A percentile compares a stretch with the other conserved stretches of the same genome.
Conservation (phyloP, 345 rosid species). For the Eucalyptus paniculata region DNA sequence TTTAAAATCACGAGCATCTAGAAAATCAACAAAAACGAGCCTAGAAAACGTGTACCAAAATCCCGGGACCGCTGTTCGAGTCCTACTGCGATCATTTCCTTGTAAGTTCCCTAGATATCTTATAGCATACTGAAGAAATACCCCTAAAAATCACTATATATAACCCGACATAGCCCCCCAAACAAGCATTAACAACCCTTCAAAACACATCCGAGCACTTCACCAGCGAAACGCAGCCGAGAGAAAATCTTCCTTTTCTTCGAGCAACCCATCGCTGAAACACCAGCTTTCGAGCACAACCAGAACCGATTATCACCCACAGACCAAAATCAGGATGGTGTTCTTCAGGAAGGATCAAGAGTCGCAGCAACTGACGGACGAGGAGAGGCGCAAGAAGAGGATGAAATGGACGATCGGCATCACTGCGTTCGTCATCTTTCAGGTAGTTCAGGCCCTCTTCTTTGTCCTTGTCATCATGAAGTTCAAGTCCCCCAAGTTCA, state of each 20-base stretch:
- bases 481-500: slow-evolving; percentile 3
- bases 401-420: neutral
- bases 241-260: neutral
- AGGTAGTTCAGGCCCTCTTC: neutral
- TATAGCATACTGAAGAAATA: neutral
- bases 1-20: neutral
- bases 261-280: neutral
- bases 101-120: neutral
- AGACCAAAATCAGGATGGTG: neutral
- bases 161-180: neutral
- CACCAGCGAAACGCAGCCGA: neutral
- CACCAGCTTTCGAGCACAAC: neutral
- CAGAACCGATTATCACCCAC: neutral
- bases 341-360: neutral
- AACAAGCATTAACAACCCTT: neutral
- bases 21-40: neutral
- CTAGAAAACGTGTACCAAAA: neutral
- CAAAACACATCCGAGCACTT: neutral
- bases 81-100: neutral
- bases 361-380: neutral
- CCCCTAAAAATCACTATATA: neutral
- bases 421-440: slow-evolving; percentile 1
- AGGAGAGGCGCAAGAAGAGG: neutral
- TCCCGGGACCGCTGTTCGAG: neutral
- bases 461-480: neutral